Evolutionary conservation across 345 rosid genomes (phyloP).

Genomic region (Eutrema japonicum): DNA sequence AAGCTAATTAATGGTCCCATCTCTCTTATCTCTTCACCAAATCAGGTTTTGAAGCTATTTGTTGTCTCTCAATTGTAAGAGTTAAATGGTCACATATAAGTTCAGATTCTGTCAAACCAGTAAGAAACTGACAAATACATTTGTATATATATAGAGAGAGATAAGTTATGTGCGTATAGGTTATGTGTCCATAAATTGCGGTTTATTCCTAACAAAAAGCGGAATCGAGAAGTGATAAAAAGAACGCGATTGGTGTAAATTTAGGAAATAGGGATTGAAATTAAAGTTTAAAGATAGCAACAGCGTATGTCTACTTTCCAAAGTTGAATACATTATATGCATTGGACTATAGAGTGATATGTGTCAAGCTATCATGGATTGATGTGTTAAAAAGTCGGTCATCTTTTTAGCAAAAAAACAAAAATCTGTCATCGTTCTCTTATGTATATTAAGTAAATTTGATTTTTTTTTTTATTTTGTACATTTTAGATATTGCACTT

Average conservation of each 20-base stretch:
- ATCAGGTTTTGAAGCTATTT: not conserved
- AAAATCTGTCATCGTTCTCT: not conserved
- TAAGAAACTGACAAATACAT: slow-evolving; percentile 4
- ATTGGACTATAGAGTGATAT: slow-evolving; percentile 3
- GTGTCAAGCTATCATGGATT: slow-evolving; percentile 28
- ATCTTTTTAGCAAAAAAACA: not conserved
- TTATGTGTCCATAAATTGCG: not conserved
- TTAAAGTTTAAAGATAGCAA: slow-evolving; percentile 13
- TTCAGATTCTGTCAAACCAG: slow-evolving; percentile 15
- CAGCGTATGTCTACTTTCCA: slow-evolving; percentile 6
- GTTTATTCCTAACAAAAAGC: slow-evolving; percentile 10
- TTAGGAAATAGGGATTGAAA: slow-evolving; percentile 10
- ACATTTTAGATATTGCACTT: not conserved
- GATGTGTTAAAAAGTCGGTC: slow-evolving; percentile 1
- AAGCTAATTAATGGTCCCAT: slow-evolving; percentile 21
- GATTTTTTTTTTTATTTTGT: not conserved
- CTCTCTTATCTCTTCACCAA: slow-evolving; percentile 11
- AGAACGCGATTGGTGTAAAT: slow-evolving; percentile 12
- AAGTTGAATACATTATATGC: slow-evolving; percentile 1
- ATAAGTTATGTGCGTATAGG: not conserved
- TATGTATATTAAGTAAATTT: not conserved
- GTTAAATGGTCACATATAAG: slow-evolving; percentile 1
- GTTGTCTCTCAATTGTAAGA: slow-evolving; percentile 18
- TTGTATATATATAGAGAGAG: not conserved
- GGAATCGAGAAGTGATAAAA: slow-evolving; percentile 18